These are phyloP conservation scores for Iris pallida DNA, from an alignment of 116 monocot species.

Conservation along the genomic window DNA sequence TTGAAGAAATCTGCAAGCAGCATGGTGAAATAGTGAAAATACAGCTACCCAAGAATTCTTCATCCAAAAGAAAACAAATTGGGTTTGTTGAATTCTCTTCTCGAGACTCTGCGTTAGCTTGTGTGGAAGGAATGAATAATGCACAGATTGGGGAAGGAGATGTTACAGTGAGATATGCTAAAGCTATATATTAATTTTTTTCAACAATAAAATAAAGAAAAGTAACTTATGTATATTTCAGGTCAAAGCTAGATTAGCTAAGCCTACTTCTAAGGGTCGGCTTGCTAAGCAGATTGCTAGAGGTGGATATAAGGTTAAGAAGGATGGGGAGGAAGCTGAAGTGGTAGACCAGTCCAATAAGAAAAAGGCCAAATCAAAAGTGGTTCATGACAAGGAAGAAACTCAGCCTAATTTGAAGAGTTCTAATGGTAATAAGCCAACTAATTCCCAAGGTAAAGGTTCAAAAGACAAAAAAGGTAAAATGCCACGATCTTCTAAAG, in stretches of 20 bases:
- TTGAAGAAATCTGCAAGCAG: constrained; percentile 51
- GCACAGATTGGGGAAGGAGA: constrained; percentile 35
- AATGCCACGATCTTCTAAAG: constrained; percentile 12
- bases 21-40: constrained; percentile 57
- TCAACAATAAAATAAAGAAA: neutral
- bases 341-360: constrained; percentile 20
- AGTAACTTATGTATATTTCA: constrained; percentile 16
- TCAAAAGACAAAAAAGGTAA: constrained; percentile 11
- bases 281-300: constrained; percentile 24
- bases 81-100: constrained; percentile 63
- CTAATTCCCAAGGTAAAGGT: constrained; percentile 10
- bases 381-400: constrained; percentile 15
- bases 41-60: constrained; percentile 28
- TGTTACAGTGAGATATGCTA: constrained; percentile 30
- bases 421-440: constrained; percentile 9
- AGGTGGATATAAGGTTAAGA: constrained; percentile 40
- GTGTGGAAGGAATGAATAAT: constrained; percentile 57
- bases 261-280: constrained; percentile 26
- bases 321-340: constrained; percentile 19
- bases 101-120: constrained; percentile 52
- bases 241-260: constrained; percentile 41
- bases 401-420: constrained; percentile 9
- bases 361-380: constrained; percentile 18
- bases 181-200: neutral
- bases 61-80: constrained; percentile 44